Evolutionary conservation across 2,329 filamentous ascomycete species (phyloP).

Genomic region (Dryadomyces quercivorus): DNA sequence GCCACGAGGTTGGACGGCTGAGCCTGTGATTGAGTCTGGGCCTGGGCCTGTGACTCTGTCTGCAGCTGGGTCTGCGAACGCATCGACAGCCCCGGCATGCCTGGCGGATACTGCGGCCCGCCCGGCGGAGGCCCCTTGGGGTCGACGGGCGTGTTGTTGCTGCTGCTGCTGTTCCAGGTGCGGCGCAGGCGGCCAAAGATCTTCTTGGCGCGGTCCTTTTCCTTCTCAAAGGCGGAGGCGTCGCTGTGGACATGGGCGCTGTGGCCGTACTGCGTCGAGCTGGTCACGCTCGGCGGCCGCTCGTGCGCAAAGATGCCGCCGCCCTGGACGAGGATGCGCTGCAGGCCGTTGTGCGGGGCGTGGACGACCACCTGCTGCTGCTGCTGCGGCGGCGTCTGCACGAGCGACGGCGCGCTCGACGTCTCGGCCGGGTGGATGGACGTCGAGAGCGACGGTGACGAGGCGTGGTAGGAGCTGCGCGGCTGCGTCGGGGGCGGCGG

Average conservation of each 20-base stretch:
- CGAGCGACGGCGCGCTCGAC: constrained; percentile 1
- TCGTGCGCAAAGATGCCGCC: background rate
- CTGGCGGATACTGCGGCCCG: constrained; percentile 13
- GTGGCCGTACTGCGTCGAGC: background rate
- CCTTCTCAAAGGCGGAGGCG: constrained; percentile 7
- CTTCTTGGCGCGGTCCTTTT: constrained; percentile 15
- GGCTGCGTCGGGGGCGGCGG: background rate
- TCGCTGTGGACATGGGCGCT: constrained; percentile 5
- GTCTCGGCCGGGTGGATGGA: background rate
- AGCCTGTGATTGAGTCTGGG: background rate
- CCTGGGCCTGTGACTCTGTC: background rate
- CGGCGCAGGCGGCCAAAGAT: constrained; percentile 9
- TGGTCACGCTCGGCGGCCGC: background rate
- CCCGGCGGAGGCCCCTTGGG: constrained; percentile 14
- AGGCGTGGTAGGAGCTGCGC: background rate
- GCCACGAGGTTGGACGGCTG: background rate
- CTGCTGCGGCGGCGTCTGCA: constrained; percentile 3
- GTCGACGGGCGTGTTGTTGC: constrained; percentile 5
- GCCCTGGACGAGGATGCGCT: background rate
- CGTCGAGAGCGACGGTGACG: constrained; percentile 4
- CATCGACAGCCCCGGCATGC: background rate
- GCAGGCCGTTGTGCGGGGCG: background rate
- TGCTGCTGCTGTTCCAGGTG: background rate
- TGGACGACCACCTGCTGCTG: background rate
- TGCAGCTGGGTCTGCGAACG: background rate